phyloP scores from a whole-genome alignment of 2,329 filamentous ascomycete genomes.

The Xylogone sp. region DNA sequence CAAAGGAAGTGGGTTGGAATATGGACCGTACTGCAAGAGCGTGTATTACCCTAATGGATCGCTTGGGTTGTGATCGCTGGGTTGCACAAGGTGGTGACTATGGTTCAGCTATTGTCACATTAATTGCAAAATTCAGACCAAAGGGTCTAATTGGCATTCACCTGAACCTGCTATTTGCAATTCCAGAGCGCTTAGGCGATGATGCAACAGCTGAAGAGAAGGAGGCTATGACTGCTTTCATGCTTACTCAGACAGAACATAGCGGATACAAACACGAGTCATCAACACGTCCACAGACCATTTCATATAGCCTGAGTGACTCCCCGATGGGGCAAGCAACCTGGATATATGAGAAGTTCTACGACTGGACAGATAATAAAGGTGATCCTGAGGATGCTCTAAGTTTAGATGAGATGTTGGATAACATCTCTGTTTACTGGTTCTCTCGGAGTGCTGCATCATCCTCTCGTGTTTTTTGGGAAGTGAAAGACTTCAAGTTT shows the following conservation, averaged over 20 bases:
- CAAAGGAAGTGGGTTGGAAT: not conserved
- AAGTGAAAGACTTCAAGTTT: no score
- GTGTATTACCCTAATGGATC: not conserved
- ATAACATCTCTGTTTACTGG: no score
- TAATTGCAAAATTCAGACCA: not conserved
- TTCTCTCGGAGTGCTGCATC: no score
- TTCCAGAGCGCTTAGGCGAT: not conserved
- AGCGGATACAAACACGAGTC: not conserved
- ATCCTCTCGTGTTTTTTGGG: no score
- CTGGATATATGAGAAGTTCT: constrained; percentile 19
- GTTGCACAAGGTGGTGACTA: constrained; percentile 1
- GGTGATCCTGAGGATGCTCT: no score
- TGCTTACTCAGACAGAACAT: not conserved
- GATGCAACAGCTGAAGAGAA: not conserved
- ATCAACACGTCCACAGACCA: constrained; percentile 17
- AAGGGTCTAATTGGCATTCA: not conserved
- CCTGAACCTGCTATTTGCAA: not conserved
- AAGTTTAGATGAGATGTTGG: no score
- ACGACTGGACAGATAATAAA: not conserved
- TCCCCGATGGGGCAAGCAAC: constrained; percentile 18
- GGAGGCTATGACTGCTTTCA: not conserved
- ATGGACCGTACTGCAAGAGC: not conserved
- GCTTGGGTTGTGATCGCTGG: not conserved
- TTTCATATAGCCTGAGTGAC: constrained; percentile 16
- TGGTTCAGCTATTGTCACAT: not conserved